Evolutionary conservation across 805 yeast genomes (phyloP), one percentile per base, ranked within the genome.

Genomic region (Kodamaea leandrae): DNA sequence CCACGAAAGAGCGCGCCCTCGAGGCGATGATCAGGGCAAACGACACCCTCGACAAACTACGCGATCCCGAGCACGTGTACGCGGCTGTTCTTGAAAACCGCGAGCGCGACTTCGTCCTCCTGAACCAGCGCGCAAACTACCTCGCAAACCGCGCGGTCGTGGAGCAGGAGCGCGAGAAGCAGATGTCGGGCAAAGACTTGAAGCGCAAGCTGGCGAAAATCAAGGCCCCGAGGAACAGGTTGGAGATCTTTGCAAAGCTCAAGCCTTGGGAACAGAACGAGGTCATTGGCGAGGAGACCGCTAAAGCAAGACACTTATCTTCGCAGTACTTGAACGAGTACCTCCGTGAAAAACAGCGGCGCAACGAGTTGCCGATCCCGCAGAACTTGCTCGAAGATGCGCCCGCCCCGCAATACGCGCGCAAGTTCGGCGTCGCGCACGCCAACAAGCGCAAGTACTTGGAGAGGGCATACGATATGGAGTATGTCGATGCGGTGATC

Each of bases 301-400:
- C 20, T 13, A 37, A 40, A n/a, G 43, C 53, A 19, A 38, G 44
- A 33, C 47, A 44, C n/a, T 37, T 51, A 20, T 43, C 53, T 12
- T 18, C 38, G n/a, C 49, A 43, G 21, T 46, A 62, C 3, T 44
- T 64, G 16, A 51, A 63, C 12, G 51, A 60, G 15, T 60, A 57
- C 47, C 42, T 69, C 19, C 62, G 61, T 42, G 37, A 42, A 13
- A 51, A 56, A 18, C 73, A 67, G 41, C 36, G 44, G 26, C 16
- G 36, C 1, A 52, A 54, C 5, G 46, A 49, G 36, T 32, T 68
- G 2, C 71, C 70, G 2, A 56, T 57, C 15, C 72, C 74, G 1
- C 54, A 45, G 26, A 47, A 55, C 14, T 47, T 68, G 12, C 64
- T 69, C 18, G 44, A 45, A 4, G 45, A 48, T 10, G 37, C 39